Evolutionary conservation across 169 alveolate species (phyloP).

Genomic region (Plasmodium sp.): DNA sequence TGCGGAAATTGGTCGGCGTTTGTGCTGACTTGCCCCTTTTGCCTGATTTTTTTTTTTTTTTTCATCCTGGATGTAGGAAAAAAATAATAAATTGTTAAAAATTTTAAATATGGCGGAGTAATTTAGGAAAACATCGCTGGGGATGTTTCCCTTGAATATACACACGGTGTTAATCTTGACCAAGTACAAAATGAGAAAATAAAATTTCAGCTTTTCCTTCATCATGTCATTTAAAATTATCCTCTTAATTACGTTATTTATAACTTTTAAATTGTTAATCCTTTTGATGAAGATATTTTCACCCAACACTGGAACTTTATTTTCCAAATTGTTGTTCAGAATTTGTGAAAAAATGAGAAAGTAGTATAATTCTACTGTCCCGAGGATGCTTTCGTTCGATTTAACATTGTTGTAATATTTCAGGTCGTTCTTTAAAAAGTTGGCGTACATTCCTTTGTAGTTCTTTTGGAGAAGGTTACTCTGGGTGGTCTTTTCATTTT

Average conservation of each 20-base stretch:
- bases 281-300: slow-evolving; percentile 52
- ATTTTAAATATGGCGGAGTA: slow-evolving; percentile 50
- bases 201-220: slow-evolving; percentile 48
- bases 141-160: not conserved
- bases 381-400: slow-evolving; percentile 23
- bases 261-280: slow-evolving; percentile 56
- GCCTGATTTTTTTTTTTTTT: not conserved
- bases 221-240: slow-evolving; percentile 51
- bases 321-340: slow-evolving; percentile 55
- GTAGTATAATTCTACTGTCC: slow-evolving; percentile 29
- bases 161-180: slow-evolving; percentile 28
- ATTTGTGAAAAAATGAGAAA: slow-evolving; percentile 65
- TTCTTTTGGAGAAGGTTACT: not conserved
- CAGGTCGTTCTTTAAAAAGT: not conserved
- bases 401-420: slow-evolving; percentile 51
- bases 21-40: not conserved
- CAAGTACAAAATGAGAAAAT: slow-evolving; percentile 37
- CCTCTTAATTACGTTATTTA: slow-evolving; percentile 61
- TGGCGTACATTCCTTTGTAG: slow-evolving; percentile 14
- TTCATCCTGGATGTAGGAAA: slow-evolving; percentile 29
- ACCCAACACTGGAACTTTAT: slow-evolving; percentile 40
- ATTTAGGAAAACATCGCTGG: slow-evolving; percentile 24
- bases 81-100: slow-evolving; percentile 42
- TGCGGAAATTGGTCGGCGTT: not conserved
- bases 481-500: not conserved